Conservation (phyloP, 352 stramenopile genomes). For the Globisporangium middletonii region DNA sequence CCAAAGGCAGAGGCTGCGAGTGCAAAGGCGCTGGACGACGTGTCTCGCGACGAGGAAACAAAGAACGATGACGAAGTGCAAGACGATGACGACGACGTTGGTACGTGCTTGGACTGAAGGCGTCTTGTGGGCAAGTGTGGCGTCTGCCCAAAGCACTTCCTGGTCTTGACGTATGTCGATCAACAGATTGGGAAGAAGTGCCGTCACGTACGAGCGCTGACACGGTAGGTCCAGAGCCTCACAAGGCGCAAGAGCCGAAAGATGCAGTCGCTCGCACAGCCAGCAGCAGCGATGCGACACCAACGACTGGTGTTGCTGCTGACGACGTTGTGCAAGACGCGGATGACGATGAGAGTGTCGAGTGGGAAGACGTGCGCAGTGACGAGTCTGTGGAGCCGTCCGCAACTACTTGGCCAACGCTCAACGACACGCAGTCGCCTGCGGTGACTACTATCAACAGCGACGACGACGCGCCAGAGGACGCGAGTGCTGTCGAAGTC, state of each 20-base stretch:
- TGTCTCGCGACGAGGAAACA: neutral
- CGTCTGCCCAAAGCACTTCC: too few species aligned
- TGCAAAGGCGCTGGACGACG: neutral
- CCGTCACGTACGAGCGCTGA: too few species aligned
- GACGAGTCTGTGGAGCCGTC: neutral
- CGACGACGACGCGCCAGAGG: conserved; percentile 6
- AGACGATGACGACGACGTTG: conserved; percentile 2
- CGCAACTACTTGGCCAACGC: neutral
- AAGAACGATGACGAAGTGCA: neutral
- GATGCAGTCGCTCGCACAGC: too few species aligned
- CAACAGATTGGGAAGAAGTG: too few species aligned
- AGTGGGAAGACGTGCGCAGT: conserved; percentile 43
- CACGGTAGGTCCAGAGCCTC: too few species aligned
- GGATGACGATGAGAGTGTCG: conserved; percentile 19
- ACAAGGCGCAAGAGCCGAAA: too few species aligned
- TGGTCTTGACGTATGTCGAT: too few species aligned
- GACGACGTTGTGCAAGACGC: neutral
- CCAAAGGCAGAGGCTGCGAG: conserved; percentile 2
- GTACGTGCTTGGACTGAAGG: neutral
- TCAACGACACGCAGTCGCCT: neutral
- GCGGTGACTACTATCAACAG: neutral
- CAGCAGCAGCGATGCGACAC: neutral
- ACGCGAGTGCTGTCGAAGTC: neutral
- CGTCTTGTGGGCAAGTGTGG: too few species aligned
- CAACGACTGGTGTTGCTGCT: too few species aligned